These are phyloP conservation scores for Sugiyamaella lignohabitans DNA, from an alignment of 805 yeast species.

Conservation along the genomic window DNA sequence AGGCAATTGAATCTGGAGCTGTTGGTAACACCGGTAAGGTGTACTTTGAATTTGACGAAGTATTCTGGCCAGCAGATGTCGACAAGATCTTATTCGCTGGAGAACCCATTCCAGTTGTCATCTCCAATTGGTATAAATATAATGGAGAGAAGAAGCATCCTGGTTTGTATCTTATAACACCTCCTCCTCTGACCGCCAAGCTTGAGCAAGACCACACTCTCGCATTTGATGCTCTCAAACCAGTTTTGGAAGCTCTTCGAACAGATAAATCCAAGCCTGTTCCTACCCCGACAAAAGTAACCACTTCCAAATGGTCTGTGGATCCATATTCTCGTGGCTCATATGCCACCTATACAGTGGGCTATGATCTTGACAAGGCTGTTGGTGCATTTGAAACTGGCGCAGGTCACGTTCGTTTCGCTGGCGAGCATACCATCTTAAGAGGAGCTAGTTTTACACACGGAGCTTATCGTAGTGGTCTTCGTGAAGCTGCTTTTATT, in stretches of 20 bases:
- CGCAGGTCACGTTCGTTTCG: slow-evolving; percentile 60
- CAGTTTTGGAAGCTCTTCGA: slow-evolving; percentile 36
- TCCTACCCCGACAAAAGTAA: slow-evolving; percentile 37
- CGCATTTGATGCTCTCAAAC: slow-evolving; percentile 56
- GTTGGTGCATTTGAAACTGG: slow-evolving; percentile 49
- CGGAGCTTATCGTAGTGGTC: slow-evolving; percentile 81
- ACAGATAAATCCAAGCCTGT: slow-evolving; percentile 22
- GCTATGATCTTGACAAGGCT: slow-evolving; percentile 8
- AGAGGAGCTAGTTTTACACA: slow-evolving; percentile 92
- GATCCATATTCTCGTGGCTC: slow-evolving; percentile 71
- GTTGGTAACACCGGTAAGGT: slow-evolving; percentile 72
- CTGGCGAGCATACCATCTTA: slow-evolving; percentile 82
- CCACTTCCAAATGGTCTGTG: slow-evolving; percentile 59
- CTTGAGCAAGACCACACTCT: slow-evolving; percentile 42
- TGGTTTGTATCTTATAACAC: slow-evolving; percentile 57
- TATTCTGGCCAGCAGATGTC: slow-evolving; percentile 51
- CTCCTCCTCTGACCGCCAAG: slow-evolving; percentile 61
- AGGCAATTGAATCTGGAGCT: slow-evolving; percentile 44
- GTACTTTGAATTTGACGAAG: slow-evolving; percentile 54
- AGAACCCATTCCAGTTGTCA: slow-evolving; percentile 46
- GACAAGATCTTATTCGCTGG: slow-evolving; percentile 47
- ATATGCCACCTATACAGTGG: slow-evolving; percentile 47
- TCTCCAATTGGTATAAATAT: slow-evolving; percentile 49
- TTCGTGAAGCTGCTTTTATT: slow-evolving; percentile 45
- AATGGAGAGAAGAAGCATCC: slow-evolving; percentile 38